Conservation (phyloP, 2,329 filamentous ascomycete genomes). For the Nemania serpens region DNA sequence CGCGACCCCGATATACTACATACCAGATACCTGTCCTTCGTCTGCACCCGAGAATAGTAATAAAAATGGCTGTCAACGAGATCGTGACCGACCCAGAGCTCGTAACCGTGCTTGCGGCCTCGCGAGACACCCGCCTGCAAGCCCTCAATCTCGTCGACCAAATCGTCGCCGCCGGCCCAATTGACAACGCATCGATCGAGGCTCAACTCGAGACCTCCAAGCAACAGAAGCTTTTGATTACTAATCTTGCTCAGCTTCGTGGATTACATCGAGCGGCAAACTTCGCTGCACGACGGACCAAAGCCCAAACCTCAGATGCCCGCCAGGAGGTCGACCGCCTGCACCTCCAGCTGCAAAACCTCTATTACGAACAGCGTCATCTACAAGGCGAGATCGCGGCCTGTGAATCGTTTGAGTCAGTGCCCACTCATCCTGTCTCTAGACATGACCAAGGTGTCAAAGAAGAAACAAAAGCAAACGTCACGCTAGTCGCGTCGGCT, state of each 20-base stretch:
- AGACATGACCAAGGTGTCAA: neutral
- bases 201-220: constrained; percentile 66
- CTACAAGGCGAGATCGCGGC: constrained; percentile 86
- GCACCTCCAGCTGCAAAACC: constrained; percentile 90
- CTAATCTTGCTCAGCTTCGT: constrained; percentile 79
- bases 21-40: neutral
- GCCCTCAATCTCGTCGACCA: constrained; percentile 67
- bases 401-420: constrained; percentile 90
- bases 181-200: constrained; percentile 50
- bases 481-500: constrained; percentile 19
- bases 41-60: neutral
- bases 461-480: constrained; percentile 6
- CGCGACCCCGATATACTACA: neutral
- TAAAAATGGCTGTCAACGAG: constrained; percentile 57
- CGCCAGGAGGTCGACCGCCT: constrained; percentile 89
- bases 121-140: constrained; percentile 73
- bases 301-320: constrained; percentile 82
- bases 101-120: constrained; percentile 70
- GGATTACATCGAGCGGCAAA: constrained; percentile 83
- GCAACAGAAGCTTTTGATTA: constrained; percentile 79
- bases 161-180: constrained; percentile 51
- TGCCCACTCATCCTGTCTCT: constrained; percentile 31
- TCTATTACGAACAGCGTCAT: constrained; percentile 95
- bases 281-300: constrained; percentile 81
- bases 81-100: constrained; percentile 70